Conservation (phyloP, 805 yeast species). For the Metschnikowia hibisci region DNA sequence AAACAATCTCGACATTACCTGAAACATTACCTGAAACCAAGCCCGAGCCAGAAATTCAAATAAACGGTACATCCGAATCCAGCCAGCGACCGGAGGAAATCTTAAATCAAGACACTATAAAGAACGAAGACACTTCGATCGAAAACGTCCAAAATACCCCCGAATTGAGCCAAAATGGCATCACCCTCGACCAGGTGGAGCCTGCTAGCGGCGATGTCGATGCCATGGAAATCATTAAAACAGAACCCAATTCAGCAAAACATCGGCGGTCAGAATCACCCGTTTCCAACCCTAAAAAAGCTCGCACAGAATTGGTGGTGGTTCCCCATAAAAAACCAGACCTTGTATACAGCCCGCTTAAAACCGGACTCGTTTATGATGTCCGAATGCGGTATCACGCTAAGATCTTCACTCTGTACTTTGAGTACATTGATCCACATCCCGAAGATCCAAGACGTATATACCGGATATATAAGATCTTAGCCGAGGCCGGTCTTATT, state of each 20-base stretch:
- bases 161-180: not conserved
- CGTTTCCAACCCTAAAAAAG: not conserved
- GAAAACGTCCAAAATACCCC: not conserved
- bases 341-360: constrained; percentile 66
- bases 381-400: constrained; percentile 98
- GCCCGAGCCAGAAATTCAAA: too few species aligned
- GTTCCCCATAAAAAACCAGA: constrained; percentile 65
- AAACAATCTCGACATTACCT: too few species aligned
- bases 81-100: too few species aligned
- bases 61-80: too few species aligned
- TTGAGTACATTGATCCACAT: constrained; percentile 95
- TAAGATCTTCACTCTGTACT: constrained; percentile 84
- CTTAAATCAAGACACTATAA: too few species aligned
- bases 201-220: not conserved
- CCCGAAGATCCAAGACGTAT: constrained; percentile 98
- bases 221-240: not conserved
- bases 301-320: constrained; percentile 22
- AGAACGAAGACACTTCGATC: too few species aligned
- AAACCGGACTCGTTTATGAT: constrained; percentile 94
- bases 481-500: constrained; percentile 91
- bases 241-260: not conserved
- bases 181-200: not conserved
- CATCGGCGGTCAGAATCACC: constrained; percentile 1
- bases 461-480: constrained; percentile 84
- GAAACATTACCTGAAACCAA: too few species aligned